These are phyloP conservation scores for Paramecium sexaurelia DNA, from an alignment of 73 alveolate species.

Conservation along the genomic window DNA sequence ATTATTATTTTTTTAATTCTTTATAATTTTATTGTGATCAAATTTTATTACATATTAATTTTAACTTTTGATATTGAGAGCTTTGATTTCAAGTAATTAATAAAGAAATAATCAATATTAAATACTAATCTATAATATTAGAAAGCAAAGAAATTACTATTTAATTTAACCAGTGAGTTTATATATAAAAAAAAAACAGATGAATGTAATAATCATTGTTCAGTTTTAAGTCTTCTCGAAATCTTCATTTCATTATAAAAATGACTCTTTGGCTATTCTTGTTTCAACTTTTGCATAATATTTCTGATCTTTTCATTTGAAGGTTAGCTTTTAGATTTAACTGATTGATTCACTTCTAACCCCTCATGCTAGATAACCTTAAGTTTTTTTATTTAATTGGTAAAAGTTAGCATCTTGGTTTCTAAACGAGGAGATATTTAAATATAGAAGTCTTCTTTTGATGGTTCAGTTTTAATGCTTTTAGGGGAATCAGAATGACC, in stretches of 20 bases:
- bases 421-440: background rate
- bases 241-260: background rate
- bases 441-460: background rate
- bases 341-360: background rate
- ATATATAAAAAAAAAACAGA: background rate
- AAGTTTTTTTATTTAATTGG: background rate
- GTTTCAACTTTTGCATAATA: background rate
- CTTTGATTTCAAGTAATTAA: too few species aligned
- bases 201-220: background rate
- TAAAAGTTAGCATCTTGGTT: background rate
- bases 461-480: background rate
- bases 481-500: background rate
- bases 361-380: background rate
- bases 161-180: background rate
- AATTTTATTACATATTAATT: background rate
- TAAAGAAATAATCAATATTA: background rate
- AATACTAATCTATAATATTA: background rate
- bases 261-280: background rate
- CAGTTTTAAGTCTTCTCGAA: background rate
- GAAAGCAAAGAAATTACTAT: background rate
- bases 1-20: too few species aligned
- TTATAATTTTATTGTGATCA: too few species aligned
- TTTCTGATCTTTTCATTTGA: background rate
- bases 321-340: background rate
- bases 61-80: background rate